Evolutionary conservation across 2,329 filamentous ascomycete species (phyloP).

Genomic region (Venturiaceae sp.): DNA sequence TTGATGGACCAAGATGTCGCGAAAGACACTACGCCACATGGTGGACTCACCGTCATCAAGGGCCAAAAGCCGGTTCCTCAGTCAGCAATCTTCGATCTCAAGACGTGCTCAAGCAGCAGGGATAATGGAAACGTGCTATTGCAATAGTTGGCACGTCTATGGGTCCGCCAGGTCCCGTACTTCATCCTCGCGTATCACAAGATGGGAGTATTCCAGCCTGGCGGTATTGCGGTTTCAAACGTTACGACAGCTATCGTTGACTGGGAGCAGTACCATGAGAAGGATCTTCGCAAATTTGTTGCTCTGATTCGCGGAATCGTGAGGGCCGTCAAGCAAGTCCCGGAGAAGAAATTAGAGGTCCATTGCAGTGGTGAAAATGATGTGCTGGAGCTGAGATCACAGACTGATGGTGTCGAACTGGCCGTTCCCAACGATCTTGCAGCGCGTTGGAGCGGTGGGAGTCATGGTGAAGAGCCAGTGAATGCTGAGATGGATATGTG

Average conservation of each 20-base stretch:
- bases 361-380: conserved; percentile 19
- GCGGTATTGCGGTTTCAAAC: conserved; percentile 29
- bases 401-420: conserved; percentile 11
- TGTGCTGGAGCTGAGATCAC: conserved; percentile 25
- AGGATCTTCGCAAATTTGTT: conserved; percentile 18
- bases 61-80: conserved; percentile 27
- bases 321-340: conserved; percentile 14
- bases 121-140: too few species aligned
- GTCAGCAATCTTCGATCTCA: conserved; percentile 40
- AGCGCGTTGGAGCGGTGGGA: background rate
- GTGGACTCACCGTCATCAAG: too few species aligned
- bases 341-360: conserved; percentile 21
- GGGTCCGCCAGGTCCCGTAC: conserved; percentile 41
- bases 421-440: conserved; percentile 18
- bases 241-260: conserved; percentile 22
- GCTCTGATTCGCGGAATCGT: conserved; percentile 22
- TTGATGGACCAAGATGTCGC: too few species aligned
- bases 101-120: conserved; percentile 29
- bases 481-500: background rate
- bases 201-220: conserved; percentile 29
- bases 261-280: conserved; percentile 33
- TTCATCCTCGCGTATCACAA: conserved; percentile 43
- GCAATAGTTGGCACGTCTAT: too few species aligned
- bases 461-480: background rate
- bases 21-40: too few species aligned